A percentile compares a stretch with the other conserved stretches of the same genome.
Conservation (phyloP, 257 asterid genomes). For the Asclepias syriaca region DNA sequence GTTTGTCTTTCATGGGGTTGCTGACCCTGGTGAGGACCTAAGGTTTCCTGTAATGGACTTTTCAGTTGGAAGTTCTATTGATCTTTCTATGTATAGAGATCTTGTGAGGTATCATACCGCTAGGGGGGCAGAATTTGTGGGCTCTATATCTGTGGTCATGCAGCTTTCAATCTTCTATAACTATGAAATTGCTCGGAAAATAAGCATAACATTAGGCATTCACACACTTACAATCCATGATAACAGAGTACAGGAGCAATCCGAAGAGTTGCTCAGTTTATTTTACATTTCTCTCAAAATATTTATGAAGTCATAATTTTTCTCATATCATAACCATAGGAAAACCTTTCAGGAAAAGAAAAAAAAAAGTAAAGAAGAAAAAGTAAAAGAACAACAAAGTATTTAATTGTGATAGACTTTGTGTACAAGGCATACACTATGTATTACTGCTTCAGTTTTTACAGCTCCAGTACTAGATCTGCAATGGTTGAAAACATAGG, state of each 20-base stretch:
- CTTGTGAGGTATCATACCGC: neutral
- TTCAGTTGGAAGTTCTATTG: neutral
- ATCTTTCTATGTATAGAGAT: neutral
- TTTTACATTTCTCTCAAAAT: conserved; percentile 11
- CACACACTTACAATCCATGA: neutral
- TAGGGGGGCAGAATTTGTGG: neutral
- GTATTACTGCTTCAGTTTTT: conserved; percentile 7
- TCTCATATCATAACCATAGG: conserved; percentile 2
- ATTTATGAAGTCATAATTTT: conserved; percentile 2
- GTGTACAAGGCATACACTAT: neutral
- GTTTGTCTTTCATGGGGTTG: neutral
- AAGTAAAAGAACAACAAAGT: neutral
- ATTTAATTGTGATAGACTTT: neutral
- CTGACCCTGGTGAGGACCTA: neutral
- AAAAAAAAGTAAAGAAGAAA: neutral
- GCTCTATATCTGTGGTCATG: neutral
- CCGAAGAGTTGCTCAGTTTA: conserved; percentile 4
- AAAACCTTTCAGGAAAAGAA: conserved; percentile 3
- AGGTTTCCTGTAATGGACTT: neutral
- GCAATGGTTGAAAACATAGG: conserved; percentile 26
- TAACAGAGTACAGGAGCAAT: conserved; percentile 6
- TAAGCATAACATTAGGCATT: neutral
- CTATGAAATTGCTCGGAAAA: neutral
- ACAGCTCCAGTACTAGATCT: conserved; percentile 96
- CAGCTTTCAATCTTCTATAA: too few species aligned